These are phyloP conservation scores for Zangia roseola DNA, from an alignment of 768 basidiomycete genomes.

Conservation along the genomic window DNA sequence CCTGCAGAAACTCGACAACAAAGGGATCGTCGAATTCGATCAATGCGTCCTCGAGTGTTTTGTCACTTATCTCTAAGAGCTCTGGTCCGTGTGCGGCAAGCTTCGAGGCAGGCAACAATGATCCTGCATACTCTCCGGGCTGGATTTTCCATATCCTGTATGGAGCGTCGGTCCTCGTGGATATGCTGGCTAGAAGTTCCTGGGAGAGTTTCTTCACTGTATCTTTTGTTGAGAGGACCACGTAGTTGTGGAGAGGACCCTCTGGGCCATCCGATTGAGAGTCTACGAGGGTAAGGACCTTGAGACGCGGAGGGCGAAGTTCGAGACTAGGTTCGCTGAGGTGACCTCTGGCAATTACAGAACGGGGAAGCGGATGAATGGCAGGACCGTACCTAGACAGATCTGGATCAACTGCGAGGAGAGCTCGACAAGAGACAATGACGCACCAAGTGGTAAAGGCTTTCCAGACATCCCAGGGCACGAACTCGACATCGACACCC, in stretches of 20 bases:
- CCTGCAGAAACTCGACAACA: constrained; percentile 68
- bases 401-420: not conserved
- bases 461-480: constrained; percentile 73
- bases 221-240: constrained; percentile 52
- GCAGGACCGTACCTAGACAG: constrained; percentile 72
- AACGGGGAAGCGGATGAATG: constrained; percentile 55
- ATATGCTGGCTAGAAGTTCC: constrained; percentile 40
- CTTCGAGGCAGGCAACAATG: constrained; percentile 26
- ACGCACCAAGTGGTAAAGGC: constrained; percentile 59
- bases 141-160: constrained; percentile 68
- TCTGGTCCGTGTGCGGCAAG: constrained; percentile 34
- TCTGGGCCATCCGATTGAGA: constrained; percentile 27
- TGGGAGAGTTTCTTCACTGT: constrained; percentile 43
- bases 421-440: not conserved
- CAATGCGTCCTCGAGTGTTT: constrained; percentile 56
- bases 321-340: constrained; percentile 58
- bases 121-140: constrained; percentile 33
- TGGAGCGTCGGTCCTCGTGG: constrained; percentile 32
- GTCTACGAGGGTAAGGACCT: constrained; percentile 46
- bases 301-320: constrained; percentile 66
- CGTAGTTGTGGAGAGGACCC: constrained; percentile 31
- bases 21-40: constrained; percentile 66
- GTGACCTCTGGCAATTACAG: constrained; percentile 61
- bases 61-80: constrained; percentile 42
- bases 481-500: constrained; percentile 68